Percentiles rank a stretch among this genome's conserved stretches.
Evolutionary conservation across 108 stramenopile species (phyloP).

Genomic region (Skeletonema tropicum): DNA sequence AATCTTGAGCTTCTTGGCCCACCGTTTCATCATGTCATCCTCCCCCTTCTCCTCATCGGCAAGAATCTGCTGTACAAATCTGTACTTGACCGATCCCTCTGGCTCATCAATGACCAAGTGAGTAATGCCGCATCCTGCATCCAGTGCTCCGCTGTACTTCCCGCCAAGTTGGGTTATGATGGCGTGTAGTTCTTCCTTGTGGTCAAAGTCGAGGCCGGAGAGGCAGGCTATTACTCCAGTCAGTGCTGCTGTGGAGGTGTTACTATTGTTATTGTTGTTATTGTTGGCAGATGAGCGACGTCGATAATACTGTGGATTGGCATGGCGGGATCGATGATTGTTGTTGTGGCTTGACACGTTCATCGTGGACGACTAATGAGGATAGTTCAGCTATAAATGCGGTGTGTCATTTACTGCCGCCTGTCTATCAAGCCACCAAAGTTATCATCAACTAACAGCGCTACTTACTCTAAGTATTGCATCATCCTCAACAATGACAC

Average conservation of each 20-base stretch:
- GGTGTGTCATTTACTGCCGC: not conserved
- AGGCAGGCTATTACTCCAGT: constrained; percentile 31
- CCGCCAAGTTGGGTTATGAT: constrained; percentile 18
- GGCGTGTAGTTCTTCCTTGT: constrained; percentile 21
- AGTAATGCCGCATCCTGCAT: constrained; percentile 22
- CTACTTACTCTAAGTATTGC: no score
- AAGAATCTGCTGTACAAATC: constrained; percentile 15
- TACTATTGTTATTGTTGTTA: not conserved
- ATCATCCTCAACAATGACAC: no score
- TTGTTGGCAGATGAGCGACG: not conserved
- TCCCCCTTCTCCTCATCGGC: not conserved
- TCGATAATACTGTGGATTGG: not conserved
- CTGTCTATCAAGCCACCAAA: no score
- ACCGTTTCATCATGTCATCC: constrained; percentile 9
- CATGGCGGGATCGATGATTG: not conserved
- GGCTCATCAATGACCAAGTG: constrained; percentile 25
- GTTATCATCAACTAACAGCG: no score
- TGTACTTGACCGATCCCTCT: constrained; percentile 17
- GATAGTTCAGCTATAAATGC: not conserved
- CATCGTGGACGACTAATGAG: not conserved
- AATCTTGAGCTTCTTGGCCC: constrained; percentile 17
- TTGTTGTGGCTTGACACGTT: constrained; percentile 2
- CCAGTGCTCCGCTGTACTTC: constrained; percentile 7
- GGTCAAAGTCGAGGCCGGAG: constrained; percentile 20
- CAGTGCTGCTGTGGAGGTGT: not conserved